These are phyloP conservation scores for Petunia hybrid DNA, from an alignment of 305 asterid genomes.

Conservation along the genomic window DNA sequence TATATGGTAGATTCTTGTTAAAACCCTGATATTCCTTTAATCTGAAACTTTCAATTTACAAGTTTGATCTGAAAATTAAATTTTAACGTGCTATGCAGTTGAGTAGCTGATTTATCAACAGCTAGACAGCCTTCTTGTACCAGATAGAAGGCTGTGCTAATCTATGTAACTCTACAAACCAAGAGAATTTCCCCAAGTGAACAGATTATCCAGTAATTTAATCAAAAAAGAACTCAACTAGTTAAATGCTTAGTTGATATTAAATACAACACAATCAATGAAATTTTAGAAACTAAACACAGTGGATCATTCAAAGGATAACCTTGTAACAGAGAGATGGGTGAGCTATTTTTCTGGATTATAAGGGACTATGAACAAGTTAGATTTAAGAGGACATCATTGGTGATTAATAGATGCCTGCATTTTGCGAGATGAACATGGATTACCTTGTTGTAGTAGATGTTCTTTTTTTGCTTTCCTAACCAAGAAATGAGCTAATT, in stretches of 20 bases:
- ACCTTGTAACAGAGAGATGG: not conserved
- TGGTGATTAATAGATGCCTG: not conserved
- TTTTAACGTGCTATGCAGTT: not conserved
- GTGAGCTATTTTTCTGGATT: not conserved
- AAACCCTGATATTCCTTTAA: not conserved
- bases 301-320: not conserved
- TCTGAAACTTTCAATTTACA: not conserved
- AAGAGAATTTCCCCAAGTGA: not conserved
- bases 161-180: slow-evolving; percentile 1
- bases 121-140: not conserved
- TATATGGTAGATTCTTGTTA: not conserved
- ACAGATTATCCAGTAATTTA: slow-evolving; percentile 22
- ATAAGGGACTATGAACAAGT: not conserved
- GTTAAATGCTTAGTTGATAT: slow-evolving; percentile 7
- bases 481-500: slow-evolving; percentile 30
- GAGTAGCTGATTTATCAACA: slow-evolving; percentile 6
- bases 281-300: not conserved
- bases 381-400: not conserved
- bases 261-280: not conserved
- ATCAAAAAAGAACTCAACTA: not conserved
- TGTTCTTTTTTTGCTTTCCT: slow-evolving; percentile 30
- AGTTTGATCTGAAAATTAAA: slow-evolving; percentile 1
- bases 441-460: slow-evolving; percentile 27
- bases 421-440: not conserved
- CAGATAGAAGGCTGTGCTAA: slow-evolving; percentile 30